A percentile compares a stretch with the other conserved stretches of the same genome.
These are phyloP conservation scores for Stagonosporopsis chrysanthemi DNA, from an alignment of 2,329 filamentous ascomycete species.

Conservation along the genomic window DNA sequence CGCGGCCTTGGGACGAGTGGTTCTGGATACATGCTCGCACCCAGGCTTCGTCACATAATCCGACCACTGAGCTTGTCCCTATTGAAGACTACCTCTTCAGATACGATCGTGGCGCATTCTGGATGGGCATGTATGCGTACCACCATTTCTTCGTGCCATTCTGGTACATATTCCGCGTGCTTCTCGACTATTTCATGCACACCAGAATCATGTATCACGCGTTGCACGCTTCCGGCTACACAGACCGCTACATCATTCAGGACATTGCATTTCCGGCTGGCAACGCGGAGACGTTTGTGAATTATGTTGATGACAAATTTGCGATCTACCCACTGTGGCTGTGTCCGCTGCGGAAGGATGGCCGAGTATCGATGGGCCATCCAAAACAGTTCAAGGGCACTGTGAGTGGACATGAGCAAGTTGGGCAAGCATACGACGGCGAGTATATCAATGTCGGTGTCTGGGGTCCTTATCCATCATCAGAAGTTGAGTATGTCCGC, in stretches of 20 bases:
- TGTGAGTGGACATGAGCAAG: constrained; percentile 8
- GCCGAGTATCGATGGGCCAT: constrained; percentile 41
- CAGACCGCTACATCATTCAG: constrained; percentile 66
- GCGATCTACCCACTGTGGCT: constrained; percentile 66
- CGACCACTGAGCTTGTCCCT: constrained; percentile 53
- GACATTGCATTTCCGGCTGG: constrained; percentile 66
- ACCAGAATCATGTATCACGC: constrained; percentile 70
- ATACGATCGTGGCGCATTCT: constrained; percentile 71
- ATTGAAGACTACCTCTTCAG: constrained; percentile 66
- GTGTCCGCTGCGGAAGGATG: constrained; percentile 57
- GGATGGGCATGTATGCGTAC: constrained; percentile 68
- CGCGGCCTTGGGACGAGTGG: constrained; percentile 69
- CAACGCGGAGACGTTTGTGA: constrained; percentile 59
- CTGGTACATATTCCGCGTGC: constrained; percentile 64
- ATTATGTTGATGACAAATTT: constrained; percentile 58
- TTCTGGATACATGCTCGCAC: constrained; percentile 71
- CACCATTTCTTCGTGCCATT: constrained; percentile 68
- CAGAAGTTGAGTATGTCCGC: constrained; percentile 66
- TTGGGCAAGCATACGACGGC: constrained; percentile 21
- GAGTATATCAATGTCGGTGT: constrained; percentile 60
- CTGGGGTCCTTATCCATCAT: constrained; percentile 76
- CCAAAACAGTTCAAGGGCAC: constrained; percentile 21
- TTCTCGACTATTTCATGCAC: constrained; percentile 68
- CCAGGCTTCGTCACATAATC: constrained; percentile 13
- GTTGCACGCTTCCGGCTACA: constrained; percentile 64